Evolutionary conservation across 202 grass and related monocot genomes (phyloP).

Genomic region (Setaria viridis): DNA sequence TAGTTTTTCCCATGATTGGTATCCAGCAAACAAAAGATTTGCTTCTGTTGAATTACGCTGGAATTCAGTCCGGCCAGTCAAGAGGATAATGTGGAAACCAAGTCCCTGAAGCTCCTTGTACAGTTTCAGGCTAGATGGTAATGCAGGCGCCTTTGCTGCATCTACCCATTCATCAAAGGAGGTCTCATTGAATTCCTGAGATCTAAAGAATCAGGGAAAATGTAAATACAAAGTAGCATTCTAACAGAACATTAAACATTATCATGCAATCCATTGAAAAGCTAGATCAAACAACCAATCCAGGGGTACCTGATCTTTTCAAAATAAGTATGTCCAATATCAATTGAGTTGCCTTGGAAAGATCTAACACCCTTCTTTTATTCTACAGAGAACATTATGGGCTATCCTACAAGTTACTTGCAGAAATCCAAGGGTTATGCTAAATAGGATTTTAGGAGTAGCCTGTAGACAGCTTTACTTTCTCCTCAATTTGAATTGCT

Average conservation of each 20-base stretch:
- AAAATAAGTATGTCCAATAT: not conserved
- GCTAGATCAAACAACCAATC: not conserved
- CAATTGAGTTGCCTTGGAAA: not conserved
- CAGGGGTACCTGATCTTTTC: not conserved
- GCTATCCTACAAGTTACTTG: not conserved
- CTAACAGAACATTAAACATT: not conserved
- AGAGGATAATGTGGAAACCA: slow-evolving; percentile 81
- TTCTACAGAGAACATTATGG: not conserved
- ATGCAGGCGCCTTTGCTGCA: slow-evolving; percentile 64
- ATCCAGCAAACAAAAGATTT: slow-evolving; percentile 76
- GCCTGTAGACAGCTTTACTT: too few relatives aligned
- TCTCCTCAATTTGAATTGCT: not conserved
- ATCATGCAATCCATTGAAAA: slow-evolving; percentile 13
- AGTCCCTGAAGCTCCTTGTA: slow-evolving; percentile 69
- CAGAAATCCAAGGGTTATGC: not conserved
- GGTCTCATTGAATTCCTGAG: slow-evolving; percentile 67
- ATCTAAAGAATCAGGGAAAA: slow-evolving; percentile 49
- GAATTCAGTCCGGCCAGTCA: slow-evolving; percentile 75
- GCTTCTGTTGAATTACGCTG: slow-evolving; percentile 69
- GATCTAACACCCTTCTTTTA: not conserved
- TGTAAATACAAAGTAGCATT: slow-evolving; percentile 11
- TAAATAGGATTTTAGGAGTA: not conserved
- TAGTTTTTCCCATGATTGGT: slow-evolving; percentile 74
- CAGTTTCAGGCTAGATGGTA: slow-evolving; percentile 79
- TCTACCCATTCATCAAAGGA: slow-evolving; percentile 76